Evolutionary conservation across 2,329 filamentous ascomycete genomes (phyloP), one percentile per base, ranked within the genome.

Genomic region (Alternaria solani): DNA sequence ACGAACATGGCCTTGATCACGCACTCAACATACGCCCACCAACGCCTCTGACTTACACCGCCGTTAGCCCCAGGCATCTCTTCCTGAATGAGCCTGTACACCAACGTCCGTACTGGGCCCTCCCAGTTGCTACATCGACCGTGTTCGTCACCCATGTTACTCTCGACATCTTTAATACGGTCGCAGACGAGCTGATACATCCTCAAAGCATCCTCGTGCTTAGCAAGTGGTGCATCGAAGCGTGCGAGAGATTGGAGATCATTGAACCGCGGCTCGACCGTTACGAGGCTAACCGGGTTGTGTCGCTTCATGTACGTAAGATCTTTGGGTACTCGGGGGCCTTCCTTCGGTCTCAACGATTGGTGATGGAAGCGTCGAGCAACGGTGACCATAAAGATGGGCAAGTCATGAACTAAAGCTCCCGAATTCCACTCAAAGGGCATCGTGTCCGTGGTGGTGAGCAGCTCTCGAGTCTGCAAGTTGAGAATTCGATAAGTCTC

Each of bases 1-100:
- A 52, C 39, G 23, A 57, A 26, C 42, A 61, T 14, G 9, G 36
- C 54, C 12, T 52, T 52, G 30, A 52, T 12, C 7, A 60, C 34
- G 25, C 47, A 47, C 47, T 26, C 28, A 9, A 60, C 32, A 12
- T 57, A 34, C 9, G 42, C 32, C 34, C 34, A 16, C 42, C 53
- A 57, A 28, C 20, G 43, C 1, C 8, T 28, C n/a, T 18, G 18
- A 3, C 7, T 3, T 34, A 59, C 9, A 16, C 51, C 56, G 47
- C 56, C 51, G 18, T 43, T 6, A 7, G 34, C 28, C 26, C 12
- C 16, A 7, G 42, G 34, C 26, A 48, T 48, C 20, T 36, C 9
- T n/a, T 52, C 5, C 14, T 39, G 20, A 14, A n/a, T 23, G 11
- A 39, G 14, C 2, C 3, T 57, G 39, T n/a, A 46, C 30, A 44